Conservation (phyloP, 2,329 filamentous ascomycete species). For the Waltergamsia citrina region DNA sequence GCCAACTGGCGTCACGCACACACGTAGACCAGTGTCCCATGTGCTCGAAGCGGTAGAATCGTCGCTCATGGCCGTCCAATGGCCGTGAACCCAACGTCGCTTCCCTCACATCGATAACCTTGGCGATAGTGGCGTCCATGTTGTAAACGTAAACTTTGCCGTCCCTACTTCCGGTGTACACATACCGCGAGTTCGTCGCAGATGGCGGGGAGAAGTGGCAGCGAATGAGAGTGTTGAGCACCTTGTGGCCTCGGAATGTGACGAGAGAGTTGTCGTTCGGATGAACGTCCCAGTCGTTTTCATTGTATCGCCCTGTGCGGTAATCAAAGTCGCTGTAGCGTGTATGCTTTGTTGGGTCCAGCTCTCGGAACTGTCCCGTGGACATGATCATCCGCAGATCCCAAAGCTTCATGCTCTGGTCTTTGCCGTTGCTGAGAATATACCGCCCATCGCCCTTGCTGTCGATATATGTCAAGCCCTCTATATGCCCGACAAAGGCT, state of each 20-base stretch:
- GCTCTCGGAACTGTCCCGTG: slow-evolving; percentile 49
- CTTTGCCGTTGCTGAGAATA: slow-evolving; percentile 87
- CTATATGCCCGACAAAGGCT: slow-evolving; percentile 56
- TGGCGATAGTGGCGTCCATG: slow-evolving; percentile 76
- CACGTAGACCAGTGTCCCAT: slow-evolving; percentile 60
- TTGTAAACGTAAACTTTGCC: slow-evolving; percentile 91
- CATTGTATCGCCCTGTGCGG: slow-evolving; percentile 57
- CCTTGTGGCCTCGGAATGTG: slow-evolving; percentile 83
- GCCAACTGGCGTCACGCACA: slow-evolving; percentile 85
- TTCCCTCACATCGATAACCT: slow-evolving; percentile 65
- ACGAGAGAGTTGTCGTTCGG: slow-evolving; percentile 88
- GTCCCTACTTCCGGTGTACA: slow-evolving; percentile 85
- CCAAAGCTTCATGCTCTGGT: slow-evolving; percentile 97
- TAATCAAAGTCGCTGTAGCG: slow-evolving; percentile 61
- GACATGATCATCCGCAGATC: slow-evolving; percentile 85
- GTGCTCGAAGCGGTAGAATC: slow-evolving; percentile 41
- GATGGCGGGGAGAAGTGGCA: slow-evolving; percentile 89
- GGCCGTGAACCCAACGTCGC: slow-evolving; percentile 58
- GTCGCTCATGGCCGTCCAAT: slow-evolving; percentile 40
- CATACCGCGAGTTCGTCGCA: slow-evolving; percentile 82
- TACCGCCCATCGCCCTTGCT: slow-evolving; percentile 67
- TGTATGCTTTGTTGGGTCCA: slow-evolving; percentile 46
- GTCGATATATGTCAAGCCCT: slow-evolving; percentile 60
- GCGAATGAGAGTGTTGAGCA: slow-evolving; percentile 82
- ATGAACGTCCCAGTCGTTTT: slow-evolving; percentile 46